Evolutionary conservation across 805 yeast genomes (phyloP).

Genomic region (Blastobotrys americana): DNA sequence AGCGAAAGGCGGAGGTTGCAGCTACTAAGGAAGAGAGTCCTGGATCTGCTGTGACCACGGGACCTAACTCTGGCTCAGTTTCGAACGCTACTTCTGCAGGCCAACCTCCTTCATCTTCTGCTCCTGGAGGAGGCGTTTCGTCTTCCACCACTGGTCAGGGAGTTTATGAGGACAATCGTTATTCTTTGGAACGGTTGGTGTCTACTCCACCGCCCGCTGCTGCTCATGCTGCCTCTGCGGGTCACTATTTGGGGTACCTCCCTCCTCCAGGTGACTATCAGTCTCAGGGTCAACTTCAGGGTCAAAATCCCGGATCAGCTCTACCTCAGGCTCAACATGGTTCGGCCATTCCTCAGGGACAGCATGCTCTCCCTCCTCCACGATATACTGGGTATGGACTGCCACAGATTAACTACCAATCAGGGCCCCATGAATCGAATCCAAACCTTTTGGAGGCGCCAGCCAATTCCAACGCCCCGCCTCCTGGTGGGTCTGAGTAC

Average conservation of each 20-base stretch:
- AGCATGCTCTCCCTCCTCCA: background rate
- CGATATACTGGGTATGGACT: constrained; percentile 2
- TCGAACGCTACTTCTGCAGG: constrained; percentile 6
- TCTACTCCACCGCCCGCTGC: background rate
- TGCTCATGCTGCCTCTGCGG: background rate
- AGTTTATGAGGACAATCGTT: background rate
- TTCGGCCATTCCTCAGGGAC: background rate
- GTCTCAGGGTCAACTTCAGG: background rate
- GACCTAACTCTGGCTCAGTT: constrained; percentile 1
- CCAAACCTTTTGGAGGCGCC: background rate
- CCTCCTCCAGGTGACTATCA: background rate
- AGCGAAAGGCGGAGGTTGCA: constrained; percentile 20
- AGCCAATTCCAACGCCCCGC: constrained; percentile 1
- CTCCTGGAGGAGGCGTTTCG: constrained; percentile 3
- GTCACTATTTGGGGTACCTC: background rate
- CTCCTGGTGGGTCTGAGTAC: constrained; percentile 14
- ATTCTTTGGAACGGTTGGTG: background rate
- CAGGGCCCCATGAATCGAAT: background rate
- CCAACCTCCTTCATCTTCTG: constrained; percentile 13
- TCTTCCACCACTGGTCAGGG: background rate
- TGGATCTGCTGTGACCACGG: constrained; percentile 9
- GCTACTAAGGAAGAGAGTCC: constrained; percentile 3
- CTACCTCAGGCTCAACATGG: background rate
- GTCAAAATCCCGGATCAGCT: background rate
- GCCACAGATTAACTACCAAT: constrained; percentile 14